Percentiles rank a stretch among this genome's conserved stretches.
Evolutionary conservation across 75 land plant genomes (phyloP).

Genomic region (Adiantum capillusveneris): DNA sequence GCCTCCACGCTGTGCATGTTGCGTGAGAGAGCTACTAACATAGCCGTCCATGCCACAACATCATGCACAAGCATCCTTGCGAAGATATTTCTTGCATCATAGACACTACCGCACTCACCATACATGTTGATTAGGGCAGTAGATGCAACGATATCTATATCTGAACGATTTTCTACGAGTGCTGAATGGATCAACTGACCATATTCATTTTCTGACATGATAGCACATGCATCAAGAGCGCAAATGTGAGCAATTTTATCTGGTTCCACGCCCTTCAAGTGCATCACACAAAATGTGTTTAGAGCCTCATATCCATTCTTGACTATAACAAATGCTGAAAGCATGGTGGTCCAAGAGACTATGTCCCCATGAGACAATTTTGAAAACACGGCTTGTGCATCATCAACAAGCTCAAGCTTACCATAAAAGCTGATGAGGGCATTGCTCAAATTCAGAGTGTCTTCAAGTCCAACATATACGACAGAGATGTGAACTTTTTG

Average conservation of each 20-base stretch:
- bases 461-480: conserved; percentile 14
- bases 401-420: conserved; percentile 45
- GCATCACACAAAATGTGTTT: conserved; percentile 36
- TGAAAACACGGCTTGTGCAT: conserved; percentile 27
- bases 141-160: conserved; percentile 13
- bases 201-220: conserved; percentile 8
- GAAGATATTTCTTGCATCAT: conserved; percentile 22
- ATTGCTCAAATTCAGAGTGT: conserved; percentile 19
- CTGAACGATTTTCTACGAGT: conserved; percentile 20
- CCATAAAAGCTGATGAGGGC: conserved; percentile 43
- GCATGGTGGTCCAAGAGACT: conserved; percentile 50
- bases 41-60: conserved; percentile 46
- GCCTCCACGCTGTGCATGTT: conserved; percentile 19
- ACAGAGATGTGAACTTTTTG: conserved; percentile 34
- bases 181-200: conserved; percentile 44
- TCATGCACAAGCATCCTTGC: conserved; percentile 20
- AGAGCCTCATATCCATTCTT: conserved; percentile 35
- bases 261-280: conserved; percentile 16
- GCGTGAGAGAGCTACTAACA: conserved; percentile 24
- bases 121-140: conserved; percentile 47
- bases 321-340: conserved; percentile 37
- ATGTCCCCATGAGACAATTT: conserved; percentile 20
- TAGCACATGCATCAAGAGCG: conserved; percentile 37
- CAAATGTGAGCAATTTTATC: conserved; percentile 36
- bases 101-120: conserved; percentile 25